Evolutionary conservation across 75 land plant genomes (phyloP).

Genomic region (Picea sitchensis): DNA sequence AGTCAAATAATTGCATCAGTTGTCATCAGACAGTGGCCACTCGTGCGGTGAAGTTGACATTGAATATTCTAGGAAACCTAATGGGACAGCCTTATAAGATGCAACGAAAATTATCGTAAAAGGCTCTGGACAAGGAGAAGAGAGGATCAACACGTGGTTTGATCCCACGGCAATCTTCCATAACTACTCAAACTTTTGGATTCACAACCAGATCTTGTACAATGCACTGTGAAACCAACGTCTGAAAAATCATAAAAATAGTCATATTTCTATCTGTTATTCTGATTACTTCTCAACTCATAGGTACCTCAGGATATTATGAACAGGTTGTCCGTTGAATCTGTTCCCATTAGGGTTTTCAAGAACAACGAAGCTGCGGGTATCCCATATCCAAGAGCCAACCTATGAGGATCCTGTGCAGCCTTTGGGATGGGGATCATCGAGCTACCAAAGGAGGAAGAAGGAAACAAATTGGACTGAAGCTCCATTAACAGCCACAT

Average conservation of each 20-base stretch:
- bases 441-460: constrained; percentile 19
- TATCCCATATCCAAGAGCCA: constrained; percentile 16
- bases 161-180: too few species aligned
- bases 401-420: not conserved
- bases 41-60: too few species aligned
- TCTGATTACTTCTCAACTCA: too few species aligned
- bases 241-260: too few species aligned
- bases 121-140: constrained; percentile 37
- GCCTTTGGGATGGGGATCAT: not conserved
- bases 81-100: constrained; percentile 40
- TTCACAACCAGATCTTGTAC: constrained; percentile 39
- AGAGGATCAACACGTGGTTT: constrained; percentile 1
- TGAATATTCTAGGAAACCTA: constrained; percentile 23
- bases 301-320: too few species aligned
- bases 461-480: constrained; percentile 8
- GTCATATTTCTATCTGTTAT: too few species aligned
- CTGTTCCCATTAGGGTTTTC: too few species aligned
- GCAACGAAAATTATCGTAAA: constrained; percentile 37
- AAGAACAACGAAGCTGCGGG: not conserved
- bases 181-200: constrained; percentile 16
- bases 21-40: too few species aligned
- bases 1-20: too few species aligned
- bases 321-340: constrained; percentile 21
- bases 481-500: constrained; percentile 11
- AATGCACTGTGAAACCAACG: too few species aligned